Base-by-base conservation (phyloP, 495 filamentous ascomycete species). In the Penicillium samsonianum region DNA sequence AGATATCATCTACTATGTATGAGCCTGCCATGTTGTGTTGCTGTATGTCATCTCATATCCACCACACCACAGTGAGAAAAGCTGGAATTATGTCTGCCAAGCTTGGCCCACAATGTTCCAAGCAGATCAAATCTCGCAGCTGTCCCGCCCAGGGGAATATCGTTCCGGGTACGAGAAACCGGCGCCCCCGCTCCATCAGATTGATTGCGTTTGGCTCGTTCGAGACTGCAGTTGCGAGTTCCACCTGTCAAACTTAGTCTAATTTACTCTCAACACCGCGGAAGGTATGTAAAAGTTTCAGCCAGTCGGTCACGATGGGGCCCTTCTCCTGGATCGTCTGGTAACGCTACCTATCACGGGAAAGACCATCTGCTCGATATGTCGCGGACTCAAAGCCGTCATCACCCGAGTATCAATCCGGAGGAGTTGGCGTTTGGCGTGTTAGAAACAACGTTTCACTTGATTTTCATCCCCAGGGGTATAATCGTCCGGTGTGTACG, bases 151-250 rank as follows among this genome's bases (percentile, higher is more conserved):
- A 42, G 26, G 37, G 46, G 16, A 11, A 28, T 11, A 38, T 33
- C n/a, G 35, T 35, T 35, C 37, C 8, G 37, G 30, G 7, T 38
- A 40, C 42, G 40, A 48, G 44, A 33, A 22, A 16, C 22, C 28
- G 26, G 23, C 41, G 40, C 25, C 19, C 19, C 53, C 45, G 38
- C 50, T 53, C 57, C 55, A 45, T 41, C 53, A 54, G 56, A 59
- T 62, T 62, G 59, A 62, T 62, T 59, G 62, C 40, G 22, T 57
- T 49, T 38, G 31, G 33, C 38, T 55, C 53, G n/a, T 60, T 65
- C 54, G 65, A 65, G 62, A 60, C 62, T 61, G 49, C 45, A 31
- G 22, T 31, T n/a, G n/a, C 23, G 3, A 54, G 54, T 58, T 19
- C 57, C 61, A 60, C 58, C 31, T 59, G 65, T 47, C 62, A 63